Base-by-base conservation (phyloP, 371 early-diverging fungal genomes). In the Mortierella sp. region DNA sequence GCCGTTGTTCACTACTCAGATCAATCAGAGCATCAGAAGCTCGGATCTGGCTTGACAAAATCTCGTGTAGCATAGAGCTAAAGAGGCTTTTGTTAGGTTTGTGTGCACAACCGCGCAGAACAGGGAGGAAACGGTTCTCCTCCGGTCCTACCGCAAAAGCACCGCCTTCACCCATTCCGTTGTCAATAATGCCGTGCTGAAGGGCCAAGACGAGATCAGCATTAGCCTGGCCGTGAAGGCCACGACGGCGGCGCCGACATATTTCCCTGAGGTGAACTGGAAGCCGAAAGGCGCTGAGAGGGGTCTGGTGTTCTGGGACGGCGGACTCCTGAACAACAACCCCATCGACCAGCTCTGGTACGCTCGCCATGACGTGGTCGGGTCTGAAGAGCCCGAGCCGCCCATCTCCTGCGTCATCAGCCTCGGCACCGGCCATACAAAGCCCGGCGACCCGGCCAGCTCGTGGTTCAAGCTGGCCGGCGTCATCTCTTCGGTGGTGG, bases 291-390 rank as follows among this genome's bases (percentile, higher is more conserved):
- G 23, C 44, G 23, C 17, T 44, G 44, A 21, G 23, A 21, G 17
- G 44, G 44, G 23, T 6, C 44, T 44, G 44, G 17, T 8, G 19
- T 44, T 44, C 44, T 44, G 44, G 44, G 44, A 44, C 44, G 44
- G 44, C 17, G 44, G 44, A 17, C 17, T 44, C 23, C 17, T 44
- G 44, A 44, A 44, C 44, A 44, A 44, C 44, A 44, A 44, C 44
- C 44, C 44, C 17, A 44, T 44, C 17, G 44, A 44, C 44, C 44
- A 44, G 17, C 44, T 44, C 44, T 44, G 44, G 44, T 19, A 21
- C 17, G 44, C 15, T 15, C 44, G 44, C 44, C 17, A 21, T 21
- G 44, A 44, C 23, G 6, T 44, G 44, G 23, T 44, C 23, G 44
- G 19, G 15, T 17, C 9, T 44, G 9, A 44, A 6, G 44, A 15